Base-by-base conservation (phyloP, 768 basidiomycete genomes). In the Pholiota molesta region DNA sequence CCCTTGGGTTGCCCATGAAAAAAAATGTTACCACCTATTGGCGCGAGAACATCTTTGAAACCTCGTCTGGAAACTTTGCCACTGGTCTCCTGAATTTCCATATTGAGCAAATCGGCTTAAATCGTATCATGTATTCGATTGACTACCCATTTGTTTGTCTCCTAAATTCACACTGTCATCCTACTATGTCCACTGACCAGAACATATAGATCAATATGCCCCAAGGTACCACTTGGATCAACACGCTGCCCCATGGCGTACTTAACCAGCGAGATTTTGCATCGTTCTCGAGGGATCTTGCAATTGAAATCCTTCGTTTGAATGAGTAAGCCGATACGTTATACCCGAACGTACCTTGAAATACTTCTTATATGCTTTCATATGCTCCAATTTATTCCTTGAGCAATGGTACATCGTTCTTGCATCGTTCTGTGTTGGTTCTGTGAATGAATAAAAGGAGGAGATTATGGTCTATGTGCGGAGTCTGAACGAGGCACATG, bases 71-170 rank as follows among this genome's bases (percentile, higher is more conserved):
- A 1, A 78, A 79, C 59, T 79, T 81, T 56, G 75, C 75, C 3
- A 78, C 79, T 1, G 60, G 67, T 21, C 72, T 81, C 9, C 68
- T 79, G 13, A 55, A 77, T 40, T 79, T 80, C 60, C 79, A 81
- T 57, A 73, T 71, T 19, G 58, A 67, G n/a, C 70, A 78, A 59
- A 79, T 81, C 61, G 79, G 78, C 13, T 60, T 80, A 21, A 70
- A 77, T 59, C 70, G 73, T 26, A 80, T 81, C 14, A 62, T 81
- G 72, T 79, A 75, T 62, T 81, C 79, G 7, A 74, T 79, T 42
- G 74, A 76, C 56, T 78, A 76, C 65, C 74, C 74, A 1, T 76
- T 71, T 59, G 74, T 78, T 47, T 59, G 73, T 62, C 3, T 49
- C 21, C 10, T n/a, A 9, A 14, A 8, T 21, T 1, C 31, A 19